These are phyloP conservation scores for Phaeotremella skinneri DNA, from an alignment of 768 basidiomycete species.

Conservation along the genomic window DNA sequence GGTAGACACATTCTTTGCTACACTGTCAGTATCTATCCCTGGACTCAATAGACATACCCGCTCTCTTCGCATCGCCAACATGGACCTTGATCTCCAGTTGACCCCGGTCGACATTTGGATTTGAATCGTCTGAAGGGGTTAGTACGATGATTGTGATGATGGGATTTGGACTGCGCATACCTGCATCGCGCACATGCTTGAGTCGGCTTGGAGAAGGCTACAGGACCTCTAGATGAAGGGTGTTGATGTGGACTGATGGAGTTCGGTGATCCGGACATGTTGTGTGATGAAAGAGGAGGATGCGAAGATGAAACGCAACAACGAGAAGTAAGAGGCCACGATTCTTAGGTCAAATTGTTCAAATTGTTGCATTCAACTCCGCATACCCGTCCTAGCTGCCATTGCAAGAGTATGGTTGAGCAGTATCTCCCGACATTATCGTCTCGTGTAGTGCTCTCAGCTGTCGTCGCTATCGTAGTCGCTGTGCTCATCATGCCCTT, in stretches of 20 bases:
- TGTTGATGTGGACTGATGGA: too few relatives aligned
- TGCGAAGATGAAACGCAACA: too few relatives aligned
- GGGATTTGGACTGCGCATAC: background rate
- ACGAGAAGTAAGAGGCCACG: too few relatives aligned
- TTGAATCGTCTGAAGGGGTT: background rate
- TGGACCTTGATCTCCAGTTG: background rate
- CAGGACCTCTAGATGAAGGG: background rate
- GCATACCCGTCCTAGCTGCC: too few relatives aligned
- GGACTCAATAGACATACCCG: background rate
- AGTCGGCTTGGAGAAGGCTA: background rate
- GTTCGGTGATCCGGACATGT: too few relatives aligned
- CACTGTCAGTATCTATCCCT: background rate
- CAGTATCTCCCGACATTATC: background rate
- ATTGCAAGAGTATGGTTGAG: background rate
- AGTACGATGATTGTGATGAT: background rate
- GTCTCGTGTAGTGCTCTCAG: background rate
- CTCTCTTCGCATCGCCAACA: background rate
- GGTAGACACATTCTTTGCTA: conserved; percentile 1
- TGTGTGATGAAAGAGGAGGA: too few relatives aligned
- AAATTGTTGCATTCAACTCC: too few relatives aligned
- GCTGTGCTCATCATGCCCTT: conserved; percentile 17
- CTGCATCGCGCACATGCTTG: background rate
- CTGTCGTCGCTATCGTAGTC: background rate
- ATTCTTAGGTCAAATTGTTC: too few relatives aligned
- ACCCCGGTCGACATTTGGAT: background rate